Evolutionary conservation across 129 eudicot species (phyloP), one percentile per base, ranked within the genome.

Genomic region (Centaurea solstitialis): DNA sequence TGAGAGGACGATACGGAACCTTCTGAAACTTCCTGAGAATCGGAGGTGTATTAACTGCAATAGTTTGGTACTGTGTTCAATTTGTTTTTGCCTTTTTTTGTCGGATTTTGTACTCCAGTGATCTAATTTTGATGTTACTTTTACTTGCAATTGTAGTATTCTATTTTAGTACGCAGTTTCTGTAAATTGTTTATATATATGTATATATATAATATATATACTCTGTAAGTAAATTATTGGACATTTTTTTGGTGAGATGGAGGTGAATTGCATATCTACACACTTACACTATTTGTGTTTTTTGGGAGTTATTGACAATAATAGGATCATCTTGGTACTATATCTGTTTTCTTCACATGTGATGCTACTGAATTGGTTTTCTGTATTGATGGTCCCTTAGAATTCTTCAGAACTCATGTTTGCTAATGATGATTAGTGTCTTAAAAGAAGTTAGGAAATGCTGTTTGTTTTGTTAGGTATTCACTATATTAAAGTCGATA

Each of bases 31-130:
- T 47, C 89, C 94, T 1, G 96, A 87, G 80, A 94, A 94, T 73
- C 85, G 88, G 79, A 87, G 93, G 87, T 94, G 98, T 85, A 92
- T 94, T 76, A 94, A 94, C 82, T 94, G 98, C 87, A 94, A 92
- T 69, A 81, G 90, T 73, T 79, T 90, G 97, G 98, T 94, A 92
- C 79, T 76, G 47, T 30, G 64, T 71, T 33, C 30, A 57, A 45
- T 41, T 41, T 76, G 73, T 70, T 82, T 76, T 5, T 82, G 24
- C 50, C 10, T 69, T 61, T 23, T 61, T 23, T 9, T 53, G 68
- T 78, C 18, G 45, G 70, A 62, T 74, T 66, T 61, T 79, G 73
- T 38, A 76, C 62, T 70, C 23, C 23, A 62, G 7, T 69, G 20
- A 66, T 78, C 80, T 39, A 22, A 30, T n/a, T 79, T 50, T 41